These are phyloP conservation scores for Hirsutella thompsonii DNA, from an alignment of 2,329 filamentous ascomycete species.

Conservation along the genomic window DNA sequence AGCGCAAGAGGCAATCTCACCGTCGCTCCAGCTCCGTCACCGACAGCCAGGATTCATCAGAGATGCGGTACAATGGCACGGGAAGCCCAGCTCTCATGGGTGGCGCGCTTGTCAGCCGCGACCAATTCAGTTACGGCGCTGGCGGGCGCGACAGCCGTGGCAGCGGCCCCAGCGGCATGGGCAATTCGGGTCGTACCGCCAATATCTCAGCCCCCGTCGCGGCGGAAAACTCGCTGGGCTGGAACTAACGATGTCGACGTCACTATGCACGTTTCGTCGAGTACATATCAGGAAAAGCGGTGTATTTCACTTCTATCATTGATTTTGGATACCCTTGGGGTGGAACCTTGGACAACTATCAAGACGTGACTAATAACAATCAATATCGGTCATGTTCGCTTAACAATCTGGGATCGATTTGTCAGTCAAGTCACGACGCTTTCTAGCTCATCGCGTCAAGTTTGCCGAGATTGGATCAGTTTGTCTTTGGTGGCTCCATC, in stretches of 20 bases:
- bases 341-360: neutral
- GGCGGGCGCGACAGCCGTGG: slow-evolving; percentile 46
- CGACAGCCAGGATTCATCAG: slow-evolving; percentile 29
- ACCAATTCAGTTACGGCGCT: slow-evolving; percentile 39
- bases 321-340: slow-evolving; percentile 18
- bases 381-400: too few relatives aligned
- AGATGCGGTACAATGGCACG: slow-evolving; percentile 36
- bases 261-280: neutral
- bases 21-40: slow-evolving; percentile 63
- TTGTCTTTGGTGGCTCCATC: too few relatives aligned
- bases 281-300: neutral
- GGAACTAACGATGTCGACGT: slow-evolving; percentile 49
- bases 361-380: too few relatives aligned
- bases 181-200: slow-evolving; percentile 41
- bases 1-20: slow-evolving; percentile 69
- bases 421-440: too few relatives aligned
- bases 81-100: slow-evolving; percentile 56
- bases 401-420: too few relatives aligned
- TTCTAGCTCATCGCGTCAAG: too few relatives aligned
- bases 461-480: too few relatives aligned
- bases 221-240: slow-evolving; percentile 88
- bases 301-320: slow-evolving; percentile 8
- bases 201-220: slow-evolving; percentile 83
- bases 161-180: slow-evolving; percentile 47
- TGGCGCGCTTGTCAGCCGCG: slow-evolving; percentile 47